Evolutionary conservation across 2,329 filamentous ascomycete species (phyloP).

Genomic region (Exserohilum rostratum): DNA sequence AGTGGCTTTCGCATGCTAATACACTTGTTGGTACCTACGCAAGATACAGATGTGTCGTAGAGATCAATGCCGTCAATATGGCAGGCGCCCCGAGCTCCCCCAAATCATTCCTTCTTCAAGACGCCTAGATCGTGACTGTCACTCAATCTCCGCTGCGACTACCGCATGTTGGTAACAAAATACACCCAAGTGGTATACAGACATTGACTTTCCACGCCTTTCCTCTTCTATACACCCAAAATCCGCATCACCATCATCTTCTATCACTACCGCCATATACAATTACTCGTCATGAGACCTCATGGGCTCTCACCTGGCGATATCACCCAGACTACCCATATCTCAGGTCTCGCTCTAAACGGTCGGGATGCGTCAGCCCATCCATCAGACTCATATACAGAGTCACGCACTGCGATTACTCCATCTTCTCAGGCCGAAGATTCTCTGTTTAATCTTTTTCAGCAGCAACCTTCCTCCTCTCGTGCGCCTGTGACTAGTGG

Average conservation of each 20-base stretch:
- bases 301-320: neutral
- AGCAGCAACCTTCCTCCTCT: neutral
- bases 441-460: neutral
- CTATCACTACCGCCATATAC: conserved; percentile 20
- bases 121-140: neutral
- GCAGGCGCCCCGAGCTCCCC: neutral
- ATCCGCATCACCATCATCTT: conserved; percentile 13
- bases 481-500: neutral
- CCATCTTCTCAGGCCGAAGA: neutral
- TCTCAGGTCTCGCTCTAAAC: neutral
- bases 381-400: neutral
- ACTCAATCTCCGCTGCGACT: neutral
- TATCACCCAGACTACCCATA: neutral
- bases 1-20: neutral
- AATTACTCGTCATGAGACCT: conserved; percentile 8
- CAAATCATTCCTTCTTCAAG: neutral
- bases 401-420: neutral
- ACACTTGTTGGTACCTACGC: neutral
- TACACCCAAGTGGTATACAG: neutral
- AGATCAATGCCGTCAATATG: neutral
- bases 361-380: neutral
- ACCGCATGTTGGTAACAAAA: neutral
- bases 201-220: neutral
- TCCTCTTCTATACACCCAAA: neutral
- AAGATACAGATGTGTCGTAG: neutral